Evolutionary conservation across 352 stramenopile species (phyloP).

Genomic region (Plasmopara halstedii): DNA sequence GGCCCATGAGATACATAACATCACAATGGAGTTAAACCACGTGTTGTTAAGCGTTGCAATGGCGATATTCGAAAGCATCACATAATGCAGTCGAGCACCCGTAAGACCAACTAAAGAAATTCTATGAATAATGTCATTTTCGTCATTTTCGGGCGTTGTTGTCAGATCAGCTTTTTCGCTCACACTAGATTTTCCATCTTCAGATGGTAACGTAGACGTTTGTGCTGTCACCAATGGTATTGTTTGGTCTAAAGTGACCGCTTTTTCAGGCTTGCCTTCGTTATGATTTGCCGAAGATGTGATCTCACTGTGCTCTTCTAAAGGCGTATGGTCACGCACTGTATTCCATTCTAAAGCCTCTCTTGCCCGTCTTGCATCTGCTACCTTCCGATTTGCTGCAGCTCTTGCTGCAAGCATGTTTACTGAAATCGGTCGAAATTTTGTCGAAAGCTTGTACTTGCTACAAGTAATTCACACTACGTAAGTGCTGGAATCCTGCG

Average conservation of each 20-base stretch:
- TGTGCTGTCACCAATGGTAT: background rate
- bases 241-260: background rate
- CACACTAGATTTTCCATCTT: background rate
- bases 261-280: background rate
- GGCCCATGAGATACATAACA: slow-evolving; percentile 74
- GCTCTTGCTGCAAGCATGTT: slow-evolving; percentile 21
- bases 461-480: background rate
- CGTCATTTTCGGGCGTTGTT: slow-evolving; percentile 8
- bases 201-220: background rate
- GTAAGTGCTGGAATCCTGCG: background rate
- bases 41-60: slow-evolving; percentile 39
- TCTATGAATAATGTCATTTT: slow-evolving; percentile 20
- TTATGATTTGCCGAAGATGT: background rate
- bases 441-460: background rate
- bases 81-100: slow-evolving; percentile 23
- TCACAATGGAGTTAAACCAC: slow-evolving; percentile 61
- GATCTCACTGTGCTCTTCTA: background rate
- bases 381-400: slow-evolving; percentile 18
- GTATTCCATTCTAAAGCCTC: slow-evolving; percentile 19
- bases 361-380: slow-evolving; percentile 11
- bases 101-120: slow-evolving; percentile 30
- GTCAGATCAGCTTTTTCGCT: background rate
- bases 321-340: slow-evolving; percentile 9
- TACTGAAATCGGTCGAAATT: background rate
- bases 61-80: slow-evolving; percentile 30